Percentiles rank a stretch among this genome's conserved stretches.
phyloP scores from a whole-genome alignment of 768 basidiomycete species.

The Favolaschia claudopus region DNA sequence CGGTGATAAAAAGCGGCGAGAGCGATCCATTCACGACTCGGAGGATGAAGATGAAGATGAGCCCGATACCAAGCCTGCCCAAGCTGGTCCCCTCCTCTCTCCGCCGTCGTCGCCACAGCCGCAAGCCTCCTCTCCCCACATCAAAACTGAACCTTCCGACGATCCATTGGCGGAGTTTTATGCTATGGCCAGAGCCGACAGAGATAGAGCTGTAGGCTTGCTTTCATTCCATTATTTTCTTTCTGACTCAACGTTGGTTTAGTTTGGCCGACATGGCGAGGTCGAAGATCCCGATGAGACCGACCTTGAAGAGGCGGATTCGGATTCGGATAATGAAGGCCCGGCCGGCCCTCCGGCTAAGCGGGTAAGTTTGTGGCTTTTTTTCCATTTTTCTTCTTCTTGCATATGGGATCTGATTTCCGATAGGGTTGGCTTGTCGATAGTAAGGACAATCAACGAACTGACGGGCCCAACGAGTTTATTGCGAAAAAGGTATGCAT shows the following conservation, averaged over 20 bases:
- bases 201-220: slow-evolving; percentile 50
- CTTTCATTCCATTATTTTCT: neutral
- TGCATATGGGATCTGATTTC: neutral
- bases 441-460: slow-evolving; percentile 43
- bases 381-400: neutral
- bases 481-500: slow-evolving; percentile 71
- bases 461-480: slow-evolving; percentile 68
- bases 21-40: slow-evolving; percentile 21
- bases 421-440: slow-evolving; percentile 79
- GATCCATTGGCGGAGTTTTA: slow-evolving; percentile 78
- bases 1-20: slow-evolving; percentile 34
- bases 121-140: slow-evolving; percentile 12
- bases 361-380: slow-evolving; percentile 34
- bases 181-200: slow-evolving; percentile 58
- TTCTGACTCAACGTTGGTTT: neutral
- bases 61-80: slow-evolving; percentile 11
- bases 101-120: slow-evolving; percentile 10
- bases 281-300: slow-evolving; percentile 41
- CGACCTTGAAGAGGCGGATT: slow-evolving; percentile 24
- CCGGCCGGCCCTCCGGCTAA: slow-evolving; percentile 34
- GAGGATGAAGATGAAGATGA: slow-evolving; percentile 32
- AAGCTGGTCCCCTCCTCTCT: slow-evolving; percentile 22
- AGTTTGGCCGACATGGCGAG: slow-evolving; percentile 38
- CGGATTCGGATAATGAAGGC: slow-evolving; percentile 31
- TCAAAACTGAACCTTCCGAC: slow-evolving; percentile 17